Conservation (phyloP, 257 asterid genomes). For the Petunia secreta region DNA sequence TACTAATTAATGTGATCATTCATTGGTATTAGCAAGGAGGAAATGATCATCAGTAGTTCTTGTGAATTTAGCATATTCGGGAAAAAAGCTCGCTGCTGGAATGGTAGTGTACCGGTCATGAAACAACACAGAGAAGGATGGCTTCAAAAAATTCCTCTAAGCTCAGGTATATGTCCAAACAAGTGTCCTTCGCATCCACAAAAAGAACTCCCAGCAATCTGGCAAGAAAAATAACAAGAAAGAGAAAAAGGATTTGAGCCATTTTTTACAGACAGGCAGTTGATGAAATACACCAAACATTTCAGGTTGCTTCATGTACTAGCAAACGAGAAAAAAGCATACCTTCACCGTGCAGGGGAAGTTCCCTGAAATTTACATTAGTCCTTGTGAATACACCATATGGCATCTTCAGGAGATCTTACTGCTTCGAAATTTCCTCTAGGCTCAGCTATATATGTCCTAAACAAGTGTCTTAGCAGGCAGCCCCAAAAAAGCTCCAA, state of each 20-base stretch:
- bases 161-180: neutral
- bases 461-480: too few species aligned
- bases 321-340: neutral
- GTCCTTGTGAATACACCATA: too few species aligned
- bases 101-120: neutral
- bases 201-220: neutral
- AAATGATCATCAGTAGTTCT: neutral
- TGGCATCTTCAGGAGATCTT: too few species aligned
- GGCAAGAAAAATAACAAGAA: neutral
- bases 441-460: too few species aligned
- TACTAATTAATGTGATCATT: neutral
- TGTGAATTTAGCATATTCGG: neutral
- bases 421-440: too few species aligned
- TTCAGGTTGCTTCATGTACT: neutral
- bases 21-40: neutral
- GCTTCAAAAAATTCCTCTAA: neutral
- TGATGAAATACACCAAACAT: neutral
- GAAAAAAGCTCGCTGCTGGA: neutral
- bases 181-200: neutral
- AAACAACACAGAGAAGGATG: neutral
- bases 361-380: slow-evolving; percentile 24
- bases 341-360: neutral
- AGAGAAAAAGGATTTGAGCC: neutral
- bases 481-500: too few species aligned
- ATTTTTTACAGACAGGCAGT: neutral